Percentiles rank a stretch among this genome's conserved stretches.
phyloP scores from a whole-genome alignment of 2,329 filamentous ascomycete genomes.

The Alternaria burnsii region DNA sequence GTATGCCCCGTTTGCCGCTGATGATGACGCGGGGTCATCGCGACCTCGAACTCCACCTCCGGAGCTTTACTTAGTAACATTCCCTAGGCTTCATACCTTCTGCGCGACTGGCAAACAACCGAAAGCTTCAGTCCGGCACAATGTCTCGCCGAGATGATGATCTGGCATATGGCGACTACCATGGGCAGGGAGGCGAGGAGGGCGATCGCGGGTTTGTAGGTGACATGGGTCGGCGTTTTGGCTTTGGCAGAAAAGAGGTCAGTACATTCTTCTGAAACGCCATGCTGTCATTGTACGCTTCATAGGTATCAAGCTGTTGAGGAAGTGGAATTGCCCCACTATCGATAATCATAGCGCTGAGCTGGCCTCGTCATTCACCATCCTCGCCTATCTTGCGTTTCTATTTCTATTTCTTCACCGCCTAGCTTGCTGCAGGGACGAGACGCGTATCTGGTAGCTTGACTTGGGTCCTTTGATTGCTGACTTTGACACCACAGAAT shows the following conservation, averaged over 20 bases:
- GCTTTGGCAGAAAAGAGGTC: slow-evolving; percentile 46
- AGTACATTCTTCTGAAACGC: slow-evolving; percentile 28
- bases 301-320: slow-evolving; percentile 20
- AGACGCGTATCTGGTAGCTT: not conserved
- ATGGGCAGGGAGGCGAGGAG: slow-evolving; percentile 50
- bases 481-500: slow-evolving; percentile 18
- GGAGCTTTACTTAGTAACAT: slow-evolving; percentile 14
- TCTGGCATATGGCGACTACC: slow-evolving; percentile 65
- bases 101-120: not conserved
- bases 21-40: slow-evolving; percentile 30
- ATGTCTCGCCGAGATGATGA: slow-evolving; percentile 58
- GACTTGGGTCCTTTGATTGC: slow-evolving; percentile 1
- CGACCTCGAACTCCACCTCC: slow-evolving; percentile 14
- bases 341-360: slow-evolving; percentile 22
- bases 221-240: slow-evolving; percentile 60
- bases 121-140: slow-evolving; percentile 26
- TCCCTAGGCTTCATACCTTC: not conserved
- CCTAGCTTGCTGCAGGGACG: slow-evolving; percentile 10
- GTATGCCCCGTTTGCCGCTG: slow-evolving; percentile 19
- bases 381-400: slow-evolving; percentile 3
- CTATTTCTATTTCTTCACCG: slow-evolving; percentile 3
- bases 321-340: slow-evolving; percentile 22
- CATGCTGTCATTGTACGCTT: slow-evolving; percentile 28
- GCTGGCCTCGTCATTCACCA: slow-evolving; percentile 16
- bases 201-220: slow-evolving; percentile 61